Evolutionary conservation across 495 filamentous ascomycete species (phyloP).

Genomic region (Amphirosellinia nigrospora): DNA sequence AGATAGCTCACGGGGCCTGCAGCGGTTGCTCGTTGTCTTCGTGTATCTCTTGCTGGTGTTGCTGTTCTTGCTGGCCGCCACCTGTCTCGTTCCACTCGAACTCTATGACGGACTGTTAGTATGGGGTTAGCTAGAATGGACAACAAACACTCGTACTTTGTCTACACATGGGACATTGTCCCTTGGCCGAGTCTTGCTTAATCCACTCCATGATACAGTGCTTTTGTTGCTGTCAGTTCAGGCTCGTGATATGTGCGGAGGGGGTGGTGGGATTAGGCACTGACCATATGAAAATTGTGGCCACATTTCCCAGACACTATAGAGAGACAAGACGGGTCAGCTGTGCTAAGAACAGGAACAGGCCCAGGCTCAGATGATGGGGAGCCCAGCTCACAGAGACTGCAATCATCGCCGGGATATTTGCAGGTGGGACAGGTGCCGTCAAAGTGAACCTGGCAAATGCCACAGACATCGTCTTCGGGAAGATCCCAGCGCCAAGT

Average conservation of each 20-base stretch:
- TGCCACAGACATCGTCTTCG: slow-evolving; percentile 97
- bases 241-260: background rate
- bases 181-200: slow-evolving; percentile 89
- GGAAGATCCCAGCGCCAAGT: slow-evolving; percentile 98
- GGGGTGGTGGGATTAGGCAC: slow-evolving; percentile 28
- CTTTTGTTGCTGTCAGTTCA: slow-evolving; percentile 52
- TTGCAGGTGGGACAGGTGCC: slow-evolving; percentile 97
- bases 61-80: slow-evolving; percentile 26
- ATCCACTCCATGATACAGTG: slow-evolving; percentile 98
- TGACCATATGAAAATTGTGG: slow-evolving; percentile 96
- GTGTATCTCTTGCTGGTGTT: slow-evolving; percentile 30
- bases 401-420: slow-evolving; percentile 95
- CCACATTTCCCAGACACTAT: slow-evolving; percentile 93
- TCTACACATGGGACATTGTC: slow-evolving; percentile 96
- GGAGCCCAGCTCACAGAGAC: slow-evolving; percentile 68
- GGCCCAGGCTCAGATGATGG: slow-evolving; percentile 3
- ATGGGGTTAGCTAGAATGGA: background rate
- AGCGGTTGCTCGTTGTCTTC: slow-evolving; percentile 28
- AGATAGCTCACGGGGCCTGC: slow-evolving; percentile 15
- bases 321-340: slow-evolving; percentile 4
- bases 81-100: slow-evolving; percentile 66
- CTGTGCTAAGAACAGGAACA: slow-evolving; percentile 6
- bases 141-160: slow-evolving; percentile 69
- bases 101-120: slow-evolving; percentile 50
- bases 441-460: slow-evolving; percentile 97